Base-by-base conservation (phyloP, 257 asterid genomes). In the Rauvolfia tetraphylla region DNA sequence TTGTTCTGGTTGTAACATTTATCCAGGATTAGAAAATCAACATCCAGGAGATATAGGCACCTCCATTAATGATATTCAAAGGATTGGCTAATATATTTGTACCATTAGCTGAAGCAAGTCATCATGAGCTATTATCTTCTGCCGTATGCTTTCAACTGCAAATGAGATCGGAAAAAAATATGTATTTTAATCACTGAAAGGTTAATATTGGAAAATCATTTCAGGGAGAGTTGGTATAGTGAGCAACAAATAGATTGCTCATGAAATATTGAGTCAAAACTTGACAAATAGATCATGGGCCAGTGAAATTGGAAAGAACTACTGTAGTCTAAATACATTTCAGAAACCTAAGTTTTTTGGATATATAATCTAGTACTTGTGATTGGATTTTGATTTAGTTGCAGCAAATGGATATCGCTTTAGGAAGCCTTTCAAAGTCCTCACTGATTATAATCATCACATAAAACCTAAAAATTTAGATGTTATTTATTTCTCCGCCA, bases 101-200 rank as follows among this genome's bases (percentile, higher is more conserved):
- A 95, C 99, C 98, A 89, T 78, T 78, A 81, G 78, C 77, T 90
- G 96, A 86, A 90, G 84, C 22, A 86, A 82, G 74, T 88, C 91
- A 74, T 93, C 97, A 51, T 80, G 90, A 78, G 75, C 79, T 59
- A 83, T 81, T 83, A 90, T 78, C 89, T 89, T 95, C 88, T 88
- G 92, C 75, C 91, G 84, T 79, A 86, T 67, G 72, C 90, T 86
- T 83, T 93, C 90, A 78, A 82, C 98, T 92, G 88, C 78, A 81
- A 73, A 72, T 80, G 73, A 82, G 84, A 69, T 53, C 66, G 75
- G 78, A 80, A 68, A 71, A 62, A 79, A 58, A 22, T 51, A 72
- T 46, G 49, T 34, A 68, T n/a, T 20, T 5, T 33, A 51, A 48
- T 51, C 58, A 27, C 25, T 51, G 22, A 51, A 71, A n/a, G 41